A percentile compares a stretch with the other conserved stretches of the same genome.
Evolutionary conservation across 805 yeast genomes (phyloP).

Genomic region (Ogataea neopini): DNA sequence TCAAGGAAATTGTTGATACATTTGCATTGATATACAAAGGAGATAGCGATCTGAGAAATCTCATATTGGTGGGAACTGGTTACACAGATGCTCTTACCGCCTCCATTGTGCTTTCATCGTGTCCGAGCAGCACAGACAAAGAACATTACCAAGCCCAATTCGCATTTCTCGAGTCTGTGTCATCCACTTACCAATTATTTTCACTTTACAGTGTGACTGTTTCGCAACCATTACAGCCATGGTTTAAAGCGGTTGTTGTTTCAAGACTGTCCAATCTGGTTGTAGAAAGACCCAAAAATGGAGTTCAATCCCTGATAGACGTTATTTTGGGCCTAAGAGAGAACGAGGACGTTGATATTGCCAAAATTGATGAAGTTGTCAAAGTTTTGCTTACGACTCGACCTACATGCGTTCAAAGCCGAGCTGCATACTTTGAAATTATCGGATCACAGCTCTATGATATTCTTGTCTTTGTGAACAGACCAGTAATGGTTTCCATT

Average conservation of each 20-base stretch:
- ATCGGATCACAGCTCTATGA: conserved; percentile 66
- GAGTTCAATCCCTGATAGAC: conserved; percentile 74
- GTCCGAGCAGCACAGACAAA: conserved; percentile 30
- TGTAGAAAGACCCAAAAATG: conserved; percentile 50
- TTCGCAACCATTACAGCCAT: conserved; percentile 46
- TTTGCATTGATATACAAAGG: conserved; percentile 38
- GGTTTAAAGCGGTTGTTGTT: conserved; percentile 50
- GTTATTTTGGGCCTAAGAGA: conserved; percentile 77
- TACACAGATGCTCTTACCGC: conserved; percentile 58
- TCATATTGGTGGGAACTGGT: conserved; percentile 66
- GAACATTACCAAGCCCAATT: conserved; percentile 14
- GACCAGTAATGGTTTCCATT: conserved; percentile 60
- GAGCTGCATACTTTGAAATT: conserved; percentile 52
- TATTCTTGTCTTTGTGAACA: conserved; percentile 56
- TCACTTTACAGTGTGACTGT: conserved; percentile 60
- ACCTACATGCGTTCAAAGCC: conserved; percentile 49
- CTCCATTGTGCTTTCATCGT: conserved; percentile 43
- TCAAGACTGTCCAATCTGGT: conserved; percentile 55
- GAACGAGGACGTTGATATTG: conserved; percentile 63
- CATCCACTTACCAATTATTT: conserved; percentile 70
- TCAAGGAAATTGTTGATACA: conserved; percentile 30
- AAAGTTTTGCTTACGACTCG: conserved; percentile 57
- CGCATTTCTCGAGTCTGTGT: conserved; percentile 39
- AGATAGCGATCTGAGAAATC: conserved; percentile 51
- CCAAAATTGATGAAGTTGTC: conserved; percentile 67